These are phyloP conservation scores for Evansstolkia leycettana DNA, from an alignment of 495 filamentous ascomycete genomes.

Conservation along the genomic window DNA sequence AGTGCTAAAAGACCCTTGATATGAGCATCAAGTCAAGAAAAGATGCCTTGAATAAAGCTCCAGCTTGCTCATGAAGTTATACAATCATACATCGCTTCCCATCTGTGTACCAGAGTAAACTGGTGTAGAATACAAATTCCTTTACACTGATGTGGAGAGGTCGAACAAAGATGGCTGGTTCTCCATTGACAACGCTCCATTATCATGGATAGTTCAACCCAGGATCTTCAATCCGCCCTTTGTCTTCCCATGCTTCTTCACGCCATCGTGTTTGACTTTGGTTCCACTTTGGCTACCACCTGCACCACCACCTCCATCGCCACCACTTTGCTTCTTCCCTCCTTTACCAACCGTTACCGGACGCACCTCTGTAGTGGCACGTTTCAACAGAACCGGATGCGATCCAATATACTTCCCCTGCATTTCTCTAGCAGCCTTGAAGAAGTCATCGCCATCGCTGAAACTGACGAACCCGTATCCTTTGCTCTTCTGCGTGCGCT, in stretches of 20 bases:
- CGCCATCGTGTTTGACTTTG: constrained; percentile 46
- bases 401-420: constrained; percentile 98
- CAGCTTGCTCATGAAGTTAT: too few relatives aligned
- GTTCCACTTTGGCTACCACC: constrained; percentile 18
- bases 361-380: constrained; percentile 84
- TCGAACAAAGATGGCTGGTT: too few relatives aligned
- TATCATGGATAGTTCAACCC: constrained; percentile 39
- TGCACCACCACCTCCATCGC: constrained; percentile 18
- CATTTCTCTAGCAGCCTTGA: constrained; percentile 92
- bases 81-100: too few relatives aligned
- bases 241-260: constrained; percentile 71
- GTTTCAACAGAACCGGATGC: constrained; percentile 76
- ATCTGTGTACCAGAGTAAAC: too few relatives aligned
- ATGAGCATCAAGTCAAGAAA: too few relatives aligned
- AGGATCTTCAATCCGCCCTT: constrained; percentile 68
- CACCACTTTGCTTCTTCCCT: constrained; percentile 32
- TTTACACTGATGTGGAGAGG: too few relatives aligned
- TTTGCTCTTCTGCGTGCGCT: constrained; percentile 87
- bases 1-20: too few relatives aligned
- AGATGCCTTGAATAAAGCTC: too few relatives aligned
- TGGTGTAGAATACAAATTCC: too few relatives aligned
- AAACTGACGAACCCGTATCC: constrained; percentile 97
- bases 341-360: constrained; percentile 39
- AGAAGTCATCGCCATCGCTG: constrained; percentile 88
- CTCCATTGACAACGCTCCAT: too few relatives aligned